Conservation (phyloP, 2,329 filamentous ascomycete species). For the Ascochyta rabiei region DNA sequence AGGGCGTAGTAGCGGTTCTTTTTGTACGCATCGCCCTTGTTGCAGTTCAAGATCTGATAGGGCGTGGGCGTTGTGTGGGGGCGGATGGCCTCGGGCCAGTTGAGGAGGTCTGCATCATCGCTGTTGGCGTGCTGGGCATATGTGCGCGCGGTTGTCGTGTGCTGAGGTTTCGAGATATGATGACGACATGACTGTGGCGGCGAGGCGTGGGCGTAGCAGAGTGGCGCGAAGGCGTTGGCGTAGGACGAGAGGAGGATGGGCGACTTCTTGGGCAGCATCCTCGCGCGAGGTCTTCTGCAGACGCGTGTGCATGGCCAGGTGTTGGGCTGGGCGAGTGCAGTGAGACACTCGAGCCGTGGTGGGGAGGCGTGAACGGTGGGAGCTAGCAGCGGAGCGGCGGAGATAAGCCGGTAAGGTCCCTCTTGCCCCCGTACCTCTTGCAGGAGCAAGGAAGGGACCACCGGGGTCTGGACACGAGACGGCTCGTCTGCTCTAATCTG, state of each 20-base stretch:
- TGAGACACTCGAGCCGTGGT: slow-evolving; percentile 9
- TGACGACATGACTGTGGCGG: slow-evolving; percentile 51
- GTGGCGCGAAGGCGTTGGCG: slow-evolving; percentile 24
- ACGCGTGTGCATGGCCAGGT: slow-evolving; percentile 32
- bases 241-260: slow-evolving; percentile 25
- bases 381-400: neutral
- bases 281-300: slow-evolving; percentile 26
- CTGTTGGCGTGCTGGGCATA: slow-evolving; percentile 38
- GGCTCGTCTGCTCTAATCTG: slow-evolving; percentile 9
- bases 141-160: slow-evolving; percentile 22
- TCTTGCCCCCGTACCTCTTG: no score
- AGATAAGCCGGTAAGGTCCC: neutral
- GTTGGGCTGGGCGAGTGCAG: slow-evolving; percentile 5
- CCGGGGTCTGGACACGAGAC: neutral
- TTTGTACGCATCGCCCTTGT: slow-evolving; percentile 71
- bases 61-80: slow-evolving; percentile 69
- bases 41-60: slow-evolving; percentile 81
- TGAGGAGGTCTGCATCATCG: slow-evolving; percentile 29
- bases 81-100: slow-evolving; percentile 41
- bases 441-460: neutral
- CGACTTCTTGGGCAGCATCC: slow-evolving; percentile 47
- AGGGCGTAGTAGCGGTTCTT: slow-evolving; percentile 88
- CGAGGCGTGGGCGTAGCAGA: slow-evolving; percentile 22
- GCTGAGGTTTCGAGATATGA: slow-evolving; percentile 38
- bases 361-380: slow-evolving; percentile 11